Evolutionary conservation across 1,284 basidiomycete genomes (phyloP), one percentile per base, ranked within the genome.

Genomic region (Ceraceosorus guamensis): DNA sequence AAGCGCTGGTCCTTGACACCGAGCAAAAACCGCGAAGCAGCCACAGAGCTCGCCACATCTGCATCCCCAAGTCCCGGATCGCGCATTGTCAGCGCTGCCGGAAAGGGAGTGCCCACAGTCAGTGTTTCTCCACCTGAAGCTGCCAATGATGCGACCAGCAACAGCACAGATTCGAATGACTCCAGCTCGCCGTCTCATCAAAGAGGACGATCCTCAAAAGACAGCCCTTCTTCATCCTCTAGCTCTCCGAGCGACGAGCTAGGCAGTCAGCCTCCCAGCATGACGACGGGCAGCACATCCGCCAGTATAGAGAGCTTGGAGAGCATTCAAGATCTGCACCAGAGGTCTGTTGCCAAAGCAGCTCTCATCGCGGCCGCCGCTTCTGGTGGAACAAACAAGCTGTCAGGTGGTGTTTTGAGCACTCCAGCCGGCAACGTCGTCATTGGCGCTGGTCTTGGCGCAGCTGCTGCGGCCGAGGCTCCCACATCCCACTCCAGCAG

Each of bases 221-320:
- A n/a, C n/a, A n/a, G n/a, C n/a, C n/a, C n/a, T n/a, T n/a, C n/a
- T n/a, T n/a, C n/a, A n/a, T 60, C 60, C 18, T 62, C 31, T 43
- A 48, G 16, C 32, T 34, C 37, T n/a, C 48, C 47, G 4, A 48
- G 50, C 34, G 59, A 57, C 41, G 50, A 35, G 8, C 34, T 50
- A 16, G 65, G 66, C 32, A 64, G 61, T 10, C 60, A 62, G 49
- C 53, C 67, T 4, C 68, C 70, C 4, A 72, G 70, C 52, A 52
- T 71, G 52, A 70, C 68, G 13, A 70, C 69, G 6, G 69, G 67
- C 37, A 70, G 67, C 50, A 71, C 68, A 30, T 67, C 65, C 1
- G 59, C 68, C 6, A 56, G 52, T 31, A 41, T 56, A 16, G 60
- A 62, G 13, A 67, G 63, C 11, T 52, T 72, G 39, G 68, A 70